phyloP scores from a whole-genome alignment of 177 flowering plant species.

The Vitis hybrid region DNA sequence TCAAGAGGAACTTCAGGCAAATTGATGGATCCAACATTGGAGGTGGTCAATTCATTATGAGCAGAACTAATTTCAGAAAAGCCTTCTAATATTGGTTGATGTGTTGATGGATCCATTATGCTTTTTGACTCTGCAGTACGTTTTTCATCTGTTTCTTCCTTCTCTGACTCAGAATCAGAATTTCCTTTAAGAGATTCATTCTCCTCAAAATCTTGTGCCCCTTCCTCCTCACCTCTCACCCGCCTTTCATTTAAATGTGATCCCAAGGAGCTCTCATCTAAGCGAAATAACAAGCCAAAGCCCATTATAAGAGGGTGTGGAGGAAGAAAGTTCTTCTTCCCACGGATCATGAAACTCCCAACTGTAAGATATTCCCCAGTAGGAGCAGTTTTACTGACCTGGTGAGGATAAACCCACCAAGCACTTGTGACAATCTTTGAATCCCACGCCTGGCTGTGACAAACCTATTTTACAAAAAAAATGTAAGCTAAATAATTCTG shows the following conservation, averaged over 20 bases:
- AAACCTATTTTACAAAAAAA: slow-evolving; percentile 54
- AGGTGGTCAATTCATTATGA: slow-evolving; percentile 16
- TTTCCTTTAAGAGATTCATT: slow-evolving; percentile 35
- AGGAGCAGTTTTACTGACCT: slow-evolving; percentile 98
- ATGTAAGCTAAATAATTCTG: not conserved
- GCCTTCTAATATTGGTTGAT: slow-evolving; percentile 15
- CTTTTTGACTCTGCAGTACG: slow-evolving; percentile 9
- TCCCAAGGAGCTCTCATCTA: slow-evolving; percentile 96
- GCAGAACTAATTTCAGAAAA: slow-evolving; percentile 12
- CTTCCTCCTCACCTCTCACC: slow-evolving; percentile 95
- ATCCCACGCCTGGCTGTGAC: slow-evolving; percentile 98
- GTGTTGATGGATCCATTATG: slow-evolving; percentile 15
- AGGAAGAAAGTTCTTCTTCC: slow-evolving; percentile 95
- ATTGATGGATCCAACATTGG: slow-evolving; percentile 7
- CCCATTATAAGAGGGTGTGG: slow-evolving; percentile 98
- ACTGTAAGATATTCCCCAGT: slow-evolving; percentile 98
- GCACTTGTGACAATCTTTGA: slow-evolving; percentile 98
- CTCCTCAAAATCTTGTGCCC: slow-evolving; percentile 46
- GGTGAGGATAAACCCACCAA: slow-evolving; percentile 99
- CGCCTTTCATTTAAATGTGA: slow-evolving; percentile 95
- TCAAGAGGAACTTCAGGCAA: slow-evolving; percentile 20
- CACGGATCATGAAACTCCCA: slow-evolving; percentile 99
- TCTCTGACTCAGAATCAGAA: slow-evolving; percentile 61
- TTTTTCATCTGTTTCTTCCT: slow-evolving; percentile 33
- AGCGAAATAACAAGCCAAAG: slow-evolving; percentile 89